phyloP scores from a whole-genome alignment of 164 flowering plant species.

The Stephania japonica region DNA sequence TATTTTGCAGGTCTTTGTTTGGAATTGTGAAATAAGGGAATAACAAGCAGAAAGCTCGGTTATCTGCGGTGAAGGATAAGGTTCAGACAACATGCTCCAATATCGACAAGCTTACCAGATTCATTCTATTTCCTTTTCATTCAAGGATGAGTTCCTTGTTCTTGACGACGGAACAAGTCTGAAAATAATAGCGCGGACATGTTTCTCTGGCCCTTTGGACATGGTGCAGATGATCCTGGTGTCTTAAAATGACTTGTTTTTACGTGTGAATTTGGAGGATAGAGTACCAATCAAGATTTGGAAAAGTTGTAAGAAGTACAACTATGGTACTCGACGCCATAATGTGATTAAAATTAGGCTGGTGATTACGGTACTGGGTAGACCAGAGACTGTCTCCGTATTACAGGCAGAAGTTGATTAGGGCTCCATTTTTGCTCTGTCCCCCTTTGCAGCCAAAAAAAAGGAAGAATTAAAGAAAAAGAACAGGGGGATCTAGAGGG shows the following conservation, averaged over 20 bases:
- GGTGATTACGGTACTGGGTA: not conserved
- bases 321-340: not conserved
- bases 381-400: not conserved
- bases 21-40: not conserved
- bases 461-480: not conserved
- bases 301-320: not conserved
- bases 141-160: not conserved
- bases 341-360: not conserved
- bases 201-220: not conserved
- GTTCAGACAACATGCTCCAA: not conserved
- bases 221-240: not conserved
- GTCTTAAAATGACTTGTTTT: not conserved
- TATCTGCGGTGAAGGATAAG: not conserved
- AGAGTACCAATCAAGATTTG: not conserved
- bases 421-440: not conserved
- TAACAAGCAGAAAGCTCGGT: not conserved
- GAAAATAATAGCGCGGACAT: not conserved
- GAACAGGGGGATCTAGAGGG: not conserved
- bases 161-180: not conserved
- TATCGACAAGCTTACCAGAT: not conserved
- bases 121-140: not conserved
- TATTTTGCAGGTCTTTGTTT: not conserved
- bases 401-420: not conserved
- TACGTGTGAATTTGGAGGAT: not conserved
- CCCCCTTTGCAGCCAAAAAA: not conserved